Evolutionary conservation across 202 grass and related monocot species (phyloP).

Genomic region (Carex sylvatica): DNA sequence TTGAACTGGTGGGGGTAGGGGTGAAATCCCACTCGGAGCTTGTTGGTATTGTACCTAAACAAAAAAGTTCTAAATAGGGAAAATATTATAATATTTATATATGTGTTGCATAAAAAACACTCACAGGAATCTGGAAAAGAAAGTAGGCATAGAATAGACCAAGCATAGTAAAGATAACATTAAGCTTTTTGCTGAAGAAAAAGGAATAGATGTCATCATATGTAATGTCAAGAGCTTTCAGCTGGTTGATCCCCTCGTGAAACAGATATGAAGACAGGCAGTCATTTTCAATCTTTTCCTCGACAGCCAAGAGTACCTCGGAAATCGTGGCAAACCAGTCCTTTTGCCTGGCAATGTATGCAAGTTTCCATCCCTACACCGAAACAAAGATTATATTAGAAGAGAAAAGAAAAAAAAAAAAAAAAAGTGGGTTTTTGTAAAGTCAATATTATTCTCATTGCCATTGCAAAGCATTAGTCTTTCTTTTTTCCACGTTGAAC

Average conservation of each 20-base stretch:
- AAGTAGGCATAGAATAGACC: conserved; percentile 15
- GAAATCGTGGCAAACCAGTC: not conserved
- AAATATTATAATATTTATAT: not conserved
- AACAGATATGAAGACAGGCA: not conserved
- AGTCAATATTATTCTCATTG: not conserved
- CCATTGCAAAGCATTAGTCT: not conserved
- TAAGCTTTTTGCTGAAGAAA: not conserved
- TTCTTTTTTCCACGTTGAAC: not conserved
- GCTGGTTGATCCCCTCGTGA: not conserved
- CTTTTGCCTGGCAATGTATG: not conserved
- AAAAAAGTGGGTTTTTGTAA: not conserved
- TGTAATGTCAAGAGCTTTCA: not conserved
- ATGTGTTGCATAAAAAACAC: not conserved
- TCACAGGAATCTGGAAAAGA: not conserved
- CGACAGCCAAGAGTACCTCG: not conserved
- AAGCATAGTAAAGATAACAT: not conserved
- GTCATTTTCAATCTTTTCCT: not conserved
- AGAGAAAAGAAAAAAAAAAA: not conserved
- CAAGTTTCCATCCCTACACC: not conserved
- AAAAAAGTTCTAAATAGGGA: not conserved
- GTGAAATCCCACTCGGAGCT: not conserved
- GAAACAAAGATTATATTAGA: not conserved
- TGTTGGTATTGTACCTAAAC: not conserved
- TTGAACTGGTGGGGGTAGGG: not conserved
- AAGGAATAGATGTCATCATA: conserved; percentile 21